phyloP scores from a whole-genome alignment of 2,329 filamentous ascomycete genomes.

The Venturia oleaginea region DNA sequence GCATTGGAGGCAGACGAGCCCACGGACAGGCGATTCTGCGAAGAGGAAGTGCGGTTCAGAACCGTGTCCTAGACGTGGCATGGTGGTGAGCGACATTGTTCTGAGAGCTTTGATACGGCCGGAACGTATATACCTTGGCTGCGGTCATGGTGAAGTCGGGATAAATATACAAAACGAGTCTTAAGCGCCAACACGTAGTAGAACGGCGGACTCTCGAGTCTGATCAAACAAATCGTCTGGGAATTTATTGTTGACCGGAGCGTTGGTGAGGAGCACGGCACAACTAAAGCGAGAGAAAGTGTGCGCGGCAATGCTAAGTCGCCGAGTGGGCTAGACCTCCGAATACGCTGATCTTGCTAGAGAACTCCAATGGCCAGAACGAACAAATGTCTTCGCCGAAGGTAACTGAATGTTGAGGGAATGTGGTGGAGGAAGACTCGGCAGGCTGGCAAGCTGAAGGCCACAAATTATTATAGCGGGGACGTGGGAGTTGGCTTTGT shows the following conservation, averaged over 20 bases:
- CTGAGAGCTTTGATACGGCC: not conserved
- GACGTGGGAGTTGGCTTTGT: not conserved
- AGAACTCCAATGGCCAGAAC: not conserved
- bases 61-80: constrained; percentile 9
- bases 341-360: not conserved
- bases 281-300: not conserved
- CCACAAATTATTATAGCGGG: constrained; percentile 1
- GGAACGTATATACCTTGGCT: not conserved
- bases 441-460: not conserved
- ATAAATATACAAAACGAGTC: not conserved
- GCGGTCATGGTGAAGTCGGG: not conserved
- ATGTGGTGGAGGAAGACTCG: not conserved
- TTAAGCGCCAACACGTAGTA: not conserved
- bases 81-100: constrained; percentile 1
- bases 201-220: not conserved
- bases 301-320: not conserved
- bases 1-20: constrained; percentile 6
- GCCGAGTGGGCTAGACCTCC: not conserved
- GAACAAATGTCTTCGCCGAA: not conserved
- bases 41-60: constrained; percentile 10
- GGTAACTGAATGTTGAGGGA: not conserved
- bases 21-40: constrained; percentile 9
- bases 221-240: not conserved
- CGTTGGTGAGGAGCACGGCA: not conserved
- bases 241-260: not conserved